Evolutionary conservation across 2,329 filamentous ascomycete genomes (phyloP), one percentile per base, ranked within the genome.

Genomic region (Aspergillus thermomutatus): DNA sequence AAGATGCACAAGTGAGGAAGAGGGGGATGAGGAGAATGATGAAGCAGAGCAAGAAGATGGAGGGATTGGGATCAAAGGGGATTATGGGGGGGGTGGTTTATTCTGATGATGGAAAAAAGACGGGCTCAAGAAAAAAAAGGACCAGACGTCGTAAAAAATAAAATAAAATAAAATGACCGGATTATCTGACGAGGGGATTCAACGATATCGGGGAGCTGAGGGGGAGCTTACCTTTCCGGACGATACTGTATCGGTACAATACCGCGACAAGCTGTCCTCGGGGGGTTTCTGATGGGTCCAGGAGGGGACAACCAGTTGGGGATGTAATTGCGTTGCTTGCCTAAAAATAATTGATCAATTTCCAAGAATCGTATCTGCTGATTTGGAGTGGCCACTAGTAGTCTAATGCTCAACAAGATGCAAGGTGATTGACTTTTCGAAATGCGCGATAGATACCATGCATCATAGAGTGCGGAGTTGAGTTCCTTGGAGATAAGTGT

Each of bases 11-110:
- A 58, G 61, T 63, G 59, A 61, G 63, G 59, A 57, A 65, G 59
- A 37, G 62, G 60, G 62, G 60, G 53, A 64, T 59, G 61, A 60
- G 65, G 62, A 65, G 58, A 65, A 66, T 68, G 65, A 66, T 43
- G 50, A 57, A 57, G 48, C 11, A 28, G 31, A n/a, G 11, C 10
- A n/a, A 53, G 59, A 47, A 54, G 55, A 55, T 58, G 55, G 52
- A 60, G 60, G 60, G 53, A 57, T 54, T 50, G 52, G 53, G 52
- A 52, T 54, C 54, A 53, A 54, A 59, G 55, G 41, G 47, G 40
- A 59, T 43, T 53, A 31, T 51, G 55, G 48, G 54, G 53, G 57
- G 31, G 45, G 40, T 57, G 56, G 60, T 49, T 53, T 52, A 59
- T 55, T 52, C 50, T 55, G 40, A 27, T 41, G 49, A 49, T 61